These are phyloP conservation scores for Phellopilus nigrolimitatus DNA, from an alignment of 1,284 basidiomycete genomes.

Conservation along the genomic window DNA sequence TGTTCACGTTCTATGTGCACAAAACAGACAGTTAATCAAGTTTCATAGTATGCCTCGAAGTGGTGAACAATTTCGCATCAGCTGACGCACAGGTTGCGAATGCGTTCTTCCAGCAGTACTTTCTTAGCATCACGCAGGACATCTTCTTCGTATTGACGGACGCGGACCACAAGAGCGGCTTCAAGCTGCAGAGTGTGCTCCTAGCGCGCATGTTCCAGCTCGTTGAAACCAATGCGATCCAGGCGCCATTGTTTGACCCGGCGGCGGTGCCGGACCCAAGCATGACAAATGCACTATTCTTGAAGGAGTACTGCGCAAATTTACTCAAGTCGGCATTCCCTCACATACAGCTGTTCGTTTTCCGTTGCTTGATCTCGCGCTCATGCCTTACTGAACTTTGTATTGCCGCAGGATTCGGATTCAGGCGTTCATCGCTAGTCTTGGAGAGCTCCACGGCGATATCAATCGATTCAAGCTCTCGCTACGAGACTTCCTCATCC, in stretches of 20 bases:
- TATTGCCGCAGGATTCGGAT: constrained; percentile 68
- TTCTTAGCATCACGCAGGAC: constrained; percentile 91
- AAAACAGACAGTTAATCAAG: no score
- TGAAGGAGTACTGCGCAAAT: constrained; percentile 87
- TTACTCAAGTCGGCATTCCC: constrained; percentile 86
- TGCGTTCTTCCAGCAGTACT: constrained; percentile 88
- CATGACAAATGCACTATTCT: constrained; percentile 79
- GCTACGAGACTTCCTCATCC: no score
- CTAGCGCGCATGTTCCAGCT: constrained; percentile 93
- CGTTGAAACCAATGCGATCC: constrained; percentile 80
- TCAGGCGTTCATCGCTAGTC: no score
- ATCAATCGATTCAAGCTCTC: no score
- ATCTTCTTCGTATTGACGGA: constrained; percentile 99
- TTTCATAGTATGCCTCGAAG: constrained; percentile 80
- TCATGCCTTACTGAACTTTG: constrained; percentile 20
- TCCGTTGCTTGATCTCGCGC: constrained; percentile 9
- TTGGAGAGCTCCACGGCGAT: no score
- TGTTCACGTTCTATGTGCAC: no score
- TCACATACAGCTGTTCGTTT: constrained; percentile 76
- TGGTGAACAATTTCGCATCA: constrained; percentile 92
- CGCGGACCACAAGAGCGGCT: no score
- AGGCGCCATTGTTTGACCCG: constrained; percentile 85
- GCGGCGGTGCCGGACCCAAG: constrained; percentile 67
- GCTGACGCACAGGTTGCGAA: constrained; percentile 73
- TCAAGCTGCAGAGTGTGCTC: constrained; percentile 87